A percentile compares a stretch with the other conserved stretches of the same genome.
These are phyloP conservation scores for Venturia nashicola DNA, from an alignment of 2,329 filamentous ascomycete species.

Conservation along the genomic window DNA sequence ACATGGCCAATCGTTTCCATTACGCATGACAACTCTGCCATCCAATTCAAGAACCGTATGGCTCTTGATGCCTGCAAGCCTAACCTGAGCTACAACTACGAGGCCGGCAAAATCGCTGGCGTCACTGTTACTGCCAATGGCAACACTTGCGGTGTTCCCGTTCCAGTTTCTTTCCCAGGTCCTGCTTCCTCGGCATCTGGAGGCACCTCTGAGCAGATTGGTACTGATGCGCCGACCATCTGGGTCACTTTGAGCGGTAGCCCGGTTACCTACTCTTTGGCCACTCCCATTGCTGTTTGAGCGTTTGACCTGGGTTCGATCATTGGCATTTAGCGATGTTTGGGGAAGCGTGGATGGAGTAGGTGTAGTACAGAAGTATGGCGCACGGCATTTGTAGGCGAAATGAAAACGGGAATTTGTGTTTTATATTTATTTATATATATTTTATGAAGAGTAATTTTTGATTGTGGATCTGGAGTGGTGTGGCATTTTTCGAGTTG, in stretches of 20 bases:
- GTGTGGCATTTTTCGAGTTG: no score
- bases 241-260: not conserved
- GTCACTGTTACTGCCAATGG: not conserved
- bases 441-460: no score
- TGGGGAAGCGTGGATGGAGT: not conserved
- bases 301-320: no score
- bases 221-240: not conserved
- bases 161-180: slow-evolving; percentile 13
- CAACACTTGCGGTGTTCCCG: not conserved
- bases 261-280: not conserved
- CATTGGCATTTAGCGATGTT: not conserved
- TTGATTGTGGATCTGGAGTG: no score
- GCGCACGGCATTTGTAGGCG: no score
- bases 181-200: slow-evolving; percentile 28
- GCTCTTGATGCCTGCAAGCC: slow-evolving; percentile 30
- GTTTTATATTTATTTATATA: no score
- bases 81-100: slow-evolving; percentile 33
- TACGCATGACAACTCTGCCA: slow-evolving; percentile 6
- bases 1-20: slow-evolving; percentile 6
- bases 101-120: not conserved
- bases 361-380: not conserved
- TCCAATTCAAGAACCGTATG: slow-evolving; percentile 4
- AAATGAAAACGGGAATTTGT: no score
- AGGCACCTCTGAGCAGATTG: slow-evolving; percentile 2
- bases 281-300: not conserved